A percentile compares a stretch with the other conserved stretches of the same genome.
phyloP scores from a whole-genome alignment of 176 grass and related monocot genomes.

The Zoysia japonica region DNA sequence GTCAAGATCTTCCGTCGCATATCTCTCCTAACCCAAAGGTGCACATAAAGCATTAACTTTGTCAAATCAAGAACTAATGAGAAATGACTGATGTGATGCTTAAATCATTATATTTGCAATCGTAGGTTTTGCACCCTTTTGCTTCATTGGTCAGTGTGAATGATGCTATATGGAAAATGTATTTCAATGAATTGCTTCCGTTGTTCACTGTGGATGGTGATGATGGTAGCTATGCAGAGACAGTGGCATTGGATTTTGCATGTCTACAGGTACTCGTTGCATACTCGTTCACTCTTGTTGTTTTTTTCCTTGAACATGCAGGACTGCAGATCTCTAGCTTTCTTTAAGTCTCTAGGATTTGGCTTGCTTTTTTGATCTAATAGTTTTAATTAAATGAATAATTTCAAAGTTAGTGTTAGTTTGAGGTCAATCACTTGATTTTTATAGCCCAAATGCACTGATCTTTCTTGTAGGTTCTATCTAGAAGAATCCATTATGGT shows the following conservation, averaged over 20 bases:
- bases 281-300: neutral
- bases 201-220: constrained; percentile 70
- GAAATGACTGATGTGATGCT: neutral
- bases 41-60: constrained; percentile 2
- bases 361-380: neutral
- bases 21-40: constrained; percentile 53
- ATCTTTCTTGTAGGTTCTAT: constrained; percentile 61
- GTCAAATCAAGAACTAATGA: neutral
- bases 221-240: constrained; percentile 74
- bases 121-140: constrained; percentile 65
- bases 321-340: neutral
- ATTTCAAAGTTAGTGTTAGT: neutral
- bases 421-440: neutral
- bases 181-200: constrained; percentile 74
- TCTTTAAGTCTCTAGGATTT: neutral
- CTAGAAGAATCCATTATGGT: constrained; percentile 86
- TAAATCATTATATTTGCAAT: neutral
- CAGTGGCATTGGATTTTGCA: constrained; percentile 68
- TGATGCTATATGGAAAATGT: constrained; percentile 89
- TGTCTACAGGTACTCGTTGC: constrained; percentile 74
- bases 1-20: constrained; percentile 55
- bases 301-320: neutral
- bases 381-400: neutral
- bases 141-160: constrained; percentile 60
- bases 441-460: neutral